Base-by-base conservation (phyloP, 495 filamentous ascomycete genomes). In the Trichoderma virens region DNA sequence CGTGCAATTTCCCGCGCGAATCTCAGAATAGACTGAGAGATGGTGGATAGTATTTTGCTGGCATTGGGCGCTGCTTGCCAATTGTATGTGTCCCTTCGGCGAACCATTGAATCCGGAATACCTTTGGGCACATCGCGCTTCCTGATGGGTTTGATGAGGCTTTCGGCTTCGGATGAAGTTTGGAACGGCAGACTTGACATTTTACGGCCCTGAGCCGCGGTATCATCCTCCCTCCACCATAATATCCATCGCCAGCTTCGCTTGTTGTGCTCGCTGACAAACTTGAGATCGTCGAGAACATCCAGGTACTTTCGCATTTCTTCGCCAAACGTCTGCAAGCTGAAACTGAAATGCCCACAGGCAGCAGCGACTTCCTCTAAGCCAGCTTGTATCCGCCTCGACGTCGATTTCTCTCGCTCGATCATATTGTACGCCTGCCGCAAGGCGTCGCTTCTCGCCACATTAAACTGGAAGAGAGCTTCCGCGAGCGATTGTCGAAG, bases 281-380 rank as follows among this genome's bases (percentile, higher is more conserved):
- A 78, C 68, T 93, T 91, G 64, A 98, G 73, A 60, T 96, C 89
- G 67, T 96, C 91, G 20, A 98, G 71, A n/a, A 95, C 87, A 45
- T 88, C 80, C 16, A 98, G 74, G 66, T 93, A 90, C 13, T 80
- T 84, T 63, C 89, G 83, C 79, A 96, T 88, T 70, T 97, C 91
- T 70, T 96, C 89, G 0, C 92, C 92, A 74, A 98, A 91, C 66
- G 92, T 88, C 64, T 92, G 82, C 30, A 98, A 78, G 25, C 90
- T 93, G 70, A 92, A 96, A 70, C 88, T 90, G 71, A 97, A 98
- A 70, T 98, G 91, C 3, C 93, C 93, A 70, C 94, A 98, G 54
- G 91, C 93, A 3, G 94, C 94, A 32, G 92, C 91, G 8, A 98
- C 91, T 74, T 98, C 94, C 73, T 98, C 94, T 59, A 96, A 88